Evolutionary conservation across 2,329 filamentous ascomycete species (phyloP).

Genomic region (Diaporthe ilicicola): DNA sequence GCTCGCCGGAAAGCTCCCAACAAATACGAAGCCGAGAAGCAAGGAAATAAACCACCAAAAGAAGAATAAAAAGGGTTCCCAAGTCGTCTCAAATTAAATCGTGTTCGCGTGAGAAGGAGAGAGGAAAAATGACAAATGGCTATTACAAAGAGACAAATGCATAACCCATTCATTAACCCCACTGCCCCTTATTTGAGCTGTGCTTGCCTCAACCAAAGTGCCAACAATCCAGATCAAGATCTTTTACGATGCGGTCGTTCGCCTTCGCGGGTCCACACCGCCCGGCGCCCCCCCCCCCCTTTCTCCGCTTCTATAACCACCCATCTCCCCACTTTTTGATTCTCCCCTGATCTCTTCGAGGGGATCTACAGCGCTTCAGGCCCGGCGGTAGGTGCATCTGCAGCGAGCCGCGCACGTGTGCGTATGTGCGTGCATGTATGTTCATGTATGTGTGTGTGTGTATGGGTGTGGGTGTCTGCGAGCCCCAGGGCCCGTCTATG

Average conservation of each 20-base stretch:
- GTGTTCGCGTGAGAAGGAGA: slow-evolving; percentile 16
- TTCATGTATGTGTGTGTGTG: background rate
- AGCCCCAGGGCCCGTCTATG: background rate
- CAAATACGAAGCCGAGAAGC: background rate
- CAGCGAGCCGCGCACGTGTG: background rate
- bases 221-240: slow-evolving; percentile 14
- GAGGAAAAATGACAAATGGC: background rate
- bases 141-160: slow-evolving; percentile 16
- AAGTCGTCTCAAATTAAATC: background rate
- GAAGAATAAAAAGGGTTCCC: background rate
- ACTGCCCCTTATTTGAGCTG: background rate
- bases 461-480: background rate
- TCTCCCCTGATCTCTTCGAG: background rate
- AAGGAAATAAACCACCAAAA: too few species aligned
- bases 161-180: too few species aligned
- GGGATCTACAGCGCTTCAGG: background rate
- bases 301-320: background rate
- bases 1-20: background rate
- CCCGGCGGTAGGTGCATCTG: background rate
- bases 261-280: background rate
- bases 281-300: too few species aligned
- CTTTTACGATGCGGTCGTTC: slow-evolving; percentile 12
- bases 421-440: background rate
- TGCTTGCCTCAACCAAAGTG: background rate
- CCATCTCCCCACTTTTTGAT: background rate